Base-by-base conservation (phyloP, 495 filamentous ascomycete species). In the Talaromyces adpressus region DNA sequence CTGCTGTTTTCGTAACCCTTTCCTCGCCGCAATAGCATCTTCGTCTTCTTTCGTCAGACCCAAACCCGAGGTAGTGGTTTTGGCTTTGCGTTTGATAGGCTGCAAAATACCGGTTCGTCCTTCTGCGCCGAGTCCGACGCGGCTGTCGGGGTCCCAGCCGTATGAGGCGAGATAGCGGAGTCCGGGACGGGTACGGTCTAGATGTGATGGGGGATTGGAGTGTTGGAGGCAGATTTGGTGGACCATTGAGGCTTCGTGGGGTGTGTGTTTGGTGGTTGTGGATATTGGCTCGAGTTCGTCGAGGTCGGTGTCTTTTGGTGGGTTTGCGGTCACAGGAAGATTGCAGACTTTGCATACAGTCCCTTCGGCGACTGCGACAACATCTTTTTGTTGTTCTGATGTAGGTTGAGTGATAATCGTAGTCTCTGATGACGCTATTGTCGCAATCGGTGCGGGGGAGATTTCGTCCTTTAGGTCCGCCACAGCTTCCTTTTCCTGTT, bases 121-220 rank as follows among this genome's bases (percentile, higher is more conserved):
- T 1, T 71, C 65, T 20, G 80, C 81, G 0, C 93, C 93, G 0
- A 98, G 81, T 0, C 93, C 93, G 6, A 76, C 68, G 23, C 91
- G 75, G 39, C 84, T 81, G 74, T 98, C 92, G 0, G 90, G 92
- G 71, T 97, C 90, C 90, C 91, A 98, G 41, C 93, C 93, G 65
- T 91, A 87, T 1, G 85, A 80, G 32, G 87, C 81, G 3, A 98
- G 84, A 57, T 90, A 87, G 61, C 82, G 81, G 7, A 98, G 79
- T 0, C 93, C 93, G 72, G 85, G 85, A 39, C 89, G 83, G 2
- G 80, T 81, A n/a, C 93, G 87, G 72, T 96, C 89, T 2, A 96
- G 75, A 62, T 89, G 83, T 0, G 92, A 96, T 2, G 93, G 93
- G 0, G 92, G 91, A 67, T 92, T 85, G 0, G 91, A 92, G 69